A percentile compares a stretch with the other conserved stretches of the same genome.
Conservation (phyloP, 2,329 filamentous ascomycete species). For the Trichoderma polysporum region DNA sequence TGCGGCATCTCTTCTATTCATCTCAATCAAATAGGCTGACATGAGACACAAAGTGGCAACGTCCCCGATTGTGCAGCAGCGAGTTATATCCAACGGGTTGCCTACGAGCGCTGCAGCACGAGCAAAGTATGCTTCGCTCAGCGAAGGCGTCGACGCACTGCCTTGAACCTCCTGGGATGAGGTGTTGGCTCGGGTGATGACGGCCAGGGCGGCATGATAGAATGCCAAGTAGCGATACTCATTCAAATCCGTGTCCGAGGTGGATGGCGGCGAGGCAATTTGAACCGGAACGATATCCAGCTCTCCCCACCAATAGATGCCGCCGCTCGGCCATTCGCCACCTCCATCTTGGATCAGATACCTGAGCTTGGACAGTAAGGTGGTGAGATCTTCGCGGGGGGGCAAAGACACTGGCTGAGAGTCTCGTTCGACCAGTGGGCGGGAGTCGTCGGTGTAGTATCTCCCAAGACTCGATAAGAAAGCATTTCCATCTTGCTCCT, state of each 20-base stretch:
- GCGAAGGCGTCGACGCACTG: constrained; percentile 24
- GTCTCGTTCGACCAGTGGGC: constrained; percentile 38
- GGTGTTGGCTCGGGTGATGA: constrained; percentile 35
- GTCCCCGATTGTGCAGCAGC: constrained; percentile 40
- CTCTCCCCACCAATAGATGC: constrained; percentile 50
- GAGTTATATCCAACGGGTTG: constrained; percentile 47
- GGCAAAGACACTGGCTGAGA: constrained; percentile 44
- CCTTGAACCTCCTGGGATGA: constrained; percentile 23
- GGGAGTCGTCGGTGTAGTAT: constrained; percentile 50
- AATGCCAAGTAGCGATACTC: constrained; percentile 43
- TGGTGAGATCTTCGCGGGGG: constrained; percentile 35
- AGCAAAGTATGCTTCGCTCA: constrained; percentile 47
- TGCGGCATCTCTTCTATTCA: constrained; percentile 49
- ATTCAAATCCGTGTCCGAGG: constrained; percentile 27
- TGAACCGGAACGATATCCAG: constrained; percentile 35
- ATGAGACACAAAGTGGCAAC: constrained; percentile 47
- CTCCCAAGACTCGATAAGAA: constrained; percentile 45
- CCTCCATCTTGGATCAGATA: constrained; percentile 47
- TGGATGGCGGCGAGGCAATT: constrained; percentile 23
- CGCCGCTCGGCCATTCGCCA: constrained; percentile 44
- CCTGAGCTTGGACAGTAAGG: constrained; percentile 42
- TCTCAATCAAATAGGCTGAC: constrained; percentile 50
- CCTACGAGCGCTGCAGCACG: constrained; percentile 45
- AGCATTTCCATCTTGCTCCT: constrained; percentile 17
- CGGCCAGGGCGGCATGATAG: constrained; percentile 47